Evolutionary conservation across 2,329 filamentous ascomycete genomes (phyloP).

Genomic region (Ascochyta fabae): DNA sequence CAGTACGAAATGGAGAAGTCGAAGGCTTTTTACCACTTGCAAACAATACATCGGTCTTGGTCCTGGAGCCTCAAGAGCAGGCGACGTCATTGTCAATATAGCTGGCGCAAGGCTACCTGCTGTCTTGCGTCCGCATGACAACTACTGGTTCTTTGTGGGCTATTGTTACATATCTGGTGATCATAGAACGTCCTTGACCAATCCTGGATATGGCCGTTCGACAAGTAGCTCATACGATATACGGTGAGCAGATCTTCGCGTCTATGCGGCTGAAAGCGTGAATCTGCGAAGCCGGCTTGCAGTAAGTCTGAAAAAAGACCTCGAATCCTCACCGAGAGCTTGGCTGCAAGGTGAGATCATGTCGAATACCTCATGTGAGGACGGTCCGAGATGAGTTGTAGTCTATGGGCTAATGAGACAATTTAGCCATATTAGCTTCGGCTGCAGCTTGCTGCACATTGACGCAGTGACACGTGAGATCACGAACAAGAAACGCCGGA

Average conservation of each 20-base stretch:
- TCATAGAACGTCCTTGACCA: background rate
- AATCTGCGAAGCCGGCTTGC: background rate
- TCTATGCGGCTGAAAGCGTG: background rate
- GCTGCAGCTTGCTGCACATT: slow-evolving; percentile 16
- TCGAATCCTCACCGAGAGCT: background rate
- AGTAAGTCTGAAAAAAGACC: background rate
- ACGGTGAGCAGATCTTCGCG: background rate
- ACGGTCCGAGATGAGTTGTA: slow-evolving; percentile 6
- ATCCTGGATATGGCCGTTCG: background rate
- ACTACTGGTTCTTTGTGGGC: background rate
- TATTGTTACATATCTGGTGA: background rate
- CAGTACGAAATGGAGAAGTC: background rate
- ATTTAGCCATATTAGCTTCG: slow-evolving; percentile 22
- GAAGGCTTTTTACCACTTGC: background rate
- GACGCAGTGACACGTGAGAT: slow-evolving; percentile 16
- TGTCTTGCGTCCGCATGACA: background rate
- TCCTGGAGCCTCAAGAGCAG: background rate
- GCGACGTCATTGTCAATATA: background rate
- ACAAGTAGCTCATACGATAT: background rate
- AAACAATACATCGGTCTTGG: background rate
- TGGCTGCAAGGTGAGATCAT: slow-evolving; percentile 12
- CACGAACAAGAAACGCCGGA: slow-evolving; percentile 11
- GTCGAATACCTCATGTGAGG: background rate
- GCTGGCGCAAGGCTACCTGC: background rate
- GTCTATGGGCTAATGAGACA: slow-evolving; percentile 13